Percentiles rank a stretch among this genome's conserved stretches.
phyloP scores from a whole-genome alignment of 768 basidiomycete genomes.

The Tylopilus rubrobrunneus region DNA sequence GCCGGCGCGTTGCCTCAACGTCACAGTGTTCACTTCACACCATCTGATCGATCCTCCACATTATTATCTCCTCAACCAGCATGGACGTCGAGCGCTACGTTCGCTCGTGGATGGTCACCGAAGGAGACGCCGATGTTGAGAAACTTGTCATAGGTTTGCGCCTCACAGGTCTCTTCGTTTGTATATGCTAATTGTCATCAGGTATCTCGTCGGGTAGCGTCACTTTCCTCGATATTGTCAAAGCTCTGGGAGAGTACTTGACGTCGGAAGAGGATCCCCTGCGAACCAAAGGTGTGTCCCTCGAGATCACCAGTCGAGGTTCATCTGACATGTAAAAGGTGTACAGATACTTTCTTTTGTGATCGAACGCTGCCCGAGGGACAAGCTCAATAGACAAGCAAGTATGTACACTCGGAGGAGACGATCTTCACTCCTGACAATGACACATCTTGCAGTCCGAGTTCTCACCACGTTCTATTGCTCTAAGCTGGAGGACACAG shows the following conservation, averaged over 20 bases:
- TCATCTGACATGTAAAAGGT: slow-evolving; percentile 44
- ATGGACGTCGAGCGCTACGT: slow-evolving; percentile 55
- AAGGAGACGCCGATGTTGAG: slow-evolving; percentile 55
- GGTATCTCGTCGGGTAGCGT: slow-evolving; percentile 52
- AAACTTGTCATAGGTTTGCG: slow-evolving; percentile 57
- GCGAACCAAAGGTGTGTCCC: slow-evolving; percentile 67
- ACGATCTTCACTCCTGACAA: neutral
- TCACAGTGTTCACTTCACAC: neutral
- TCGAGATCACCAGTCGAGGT: neutral
- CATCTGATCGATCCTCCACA: slow-evolving; percentile 9
- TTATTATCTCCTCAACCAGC: neutral
- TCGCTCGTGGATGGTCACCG: slow-evolving; percentile 69
- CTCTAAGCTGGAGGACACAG: slow-evolving; percentile 81
- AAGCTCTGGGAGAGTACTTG: slow-evolving; percentile 81
- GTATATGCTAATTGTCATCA: slow-evolving; percentile 21
- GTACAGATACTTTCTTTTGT: slow-evolving; percentile 79
- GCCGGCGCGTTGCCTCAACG: neutral
- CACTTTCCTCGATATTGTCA: slow-evolving; percentile 75
- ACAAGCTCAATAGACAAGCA: slow-evolving; percentile 73
- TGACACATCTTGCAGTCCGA: slow-evolving; percentile 50
- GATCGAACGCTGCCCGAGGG: slow-evolving; percentile 54
- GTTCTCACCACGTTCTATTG: slow-evolving; percentile 82
- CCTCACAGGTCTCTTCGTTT: neutral
- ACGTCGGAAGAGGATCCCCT: slow-evolving; percentile 80
- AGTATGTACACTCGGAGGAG: slow-evolving; percentile 44